These are phyloP conservation scores for Isabelozyma gotoi DNA, from an alignment of 805 yeast genomes.

Conservation along the genomic window DNA sequence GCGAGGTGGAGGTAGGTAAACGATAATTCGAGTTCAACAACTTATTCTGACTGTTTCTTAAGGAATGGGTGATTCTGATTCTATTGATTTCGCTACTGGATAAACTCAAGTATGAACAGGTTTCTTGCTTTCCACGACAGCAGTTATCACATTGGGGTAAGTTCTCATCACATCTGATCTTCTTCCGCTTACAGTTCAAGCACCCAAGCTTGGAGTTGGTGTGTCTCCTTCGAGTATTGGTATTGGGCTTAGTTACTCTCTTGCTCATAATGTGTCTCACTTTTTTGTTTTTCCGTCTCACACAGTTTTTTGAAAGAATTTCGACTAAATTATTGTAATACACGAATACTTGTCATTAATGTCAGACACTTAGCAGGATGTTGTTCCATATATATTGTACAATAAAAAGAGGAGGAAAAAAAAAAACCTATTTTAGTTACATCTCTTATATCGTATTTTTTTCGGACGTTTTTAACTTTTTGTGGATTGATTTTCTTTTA, in stretches of 20 bases:
- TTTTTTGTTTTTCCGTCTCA: too few relatives aligned
- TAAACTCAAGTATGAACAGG: conserved; percentile 24
- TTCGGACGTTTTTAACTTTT: background rate
- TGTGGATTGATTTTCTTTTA: background rate
- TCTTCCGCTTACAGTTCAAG: conserved; percentile 28
- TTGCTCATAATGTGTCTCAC: background rate
- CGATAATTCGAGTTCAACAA: conserved; percentile 21
- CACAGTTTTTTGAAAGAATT: too few relatives aligned
- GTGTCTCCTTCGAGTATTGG: conserved; percentile 20
- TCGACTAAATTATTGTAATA: background rate
- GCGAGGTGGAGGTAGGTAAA: conserved; percentile 20
- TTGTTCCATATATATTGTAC: too few relatives aligned
- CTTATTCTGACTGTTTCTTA: conserved; percentile 26
- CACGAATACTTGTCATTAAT: too few relatives aligned
- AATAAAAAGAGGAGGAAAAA: background rate
- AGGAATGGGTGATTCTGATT: conserved; percentile 25
- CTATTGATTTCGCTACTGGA: conserved; percentile 16
- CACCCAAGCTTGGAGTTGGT: conserved; percentile 32
- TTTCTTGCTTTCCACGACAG: conserved; percentile 20
- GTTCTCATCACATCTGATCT: conserved; percentile 30
- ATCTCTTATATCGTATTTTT: background rate
- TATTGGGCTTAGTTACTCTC: background rate
- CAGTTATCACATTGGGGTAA: conserved; percentile 28
- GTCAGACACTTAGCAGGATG: background rate
- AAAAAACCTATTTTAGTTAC: background rate